Evolutionary conservation across 2,329 filamentous ascomycete species (phyloP), one percentile per base, ranked within the genome.

Genomic region (Cercospora sp.): DNA sequence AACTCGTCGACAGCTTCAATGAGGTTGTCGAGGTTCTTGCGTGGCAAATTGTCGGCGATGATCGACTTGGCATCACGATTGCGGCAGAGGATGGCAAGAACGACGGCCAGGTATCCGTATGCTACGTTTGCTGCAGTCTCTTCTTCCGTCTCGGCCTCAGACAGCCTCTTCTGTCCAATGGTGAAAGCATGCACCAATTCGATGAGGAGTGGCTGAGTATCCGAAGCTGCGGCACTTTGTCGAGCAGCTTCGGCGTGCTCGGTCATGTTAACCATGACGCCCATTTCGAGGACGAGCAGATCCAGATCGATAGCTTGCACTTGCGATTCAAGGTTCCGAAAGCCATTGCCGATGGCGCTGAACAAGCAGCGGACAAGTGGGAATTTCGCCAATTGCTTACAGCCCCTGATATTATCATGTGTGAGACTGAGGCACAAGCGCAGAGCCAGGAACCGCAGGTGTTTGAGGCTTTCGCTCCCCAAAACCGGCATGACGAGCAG

Each of bases 191-290:
- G 58, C 7, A 76, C 69, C 23, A 79, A 67, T 3, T 73, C 42
- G 8, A 53, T 51, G 20, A 79, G 70, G 8, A 70, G 42, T n/a
- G 67, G 63, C 16, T 60, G 18, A n/a, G 63, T 63, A 8, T 67
- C 68, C 30, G 30, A 20, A 31, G 65, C 59, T 8, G 67, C 70
- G 26, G 60, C 63, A 45, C 68, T 64, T 26, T 66, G 58, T 67
- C 79, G 75, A 64, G 91, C 89, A 23, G 83, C 78, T 16, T 88
- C 83, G 75, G 89, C 93, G 76, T 92, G 90, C 77, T 97, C 93
- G 8, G 92, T 87, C 64, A 97, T 86, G 75, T 97, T 97, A 78
- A 96, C 96, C 79, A 94, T 87, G 23, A 92, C 87, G 0, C 93
- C 94, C 45, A 97, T 82, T 63, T 91, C 86, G 51, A 97, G 84